Conservation (phyloP, 2,329 filamentous ascomycete species). For the Pyrenochaeta sp. region DNA sequence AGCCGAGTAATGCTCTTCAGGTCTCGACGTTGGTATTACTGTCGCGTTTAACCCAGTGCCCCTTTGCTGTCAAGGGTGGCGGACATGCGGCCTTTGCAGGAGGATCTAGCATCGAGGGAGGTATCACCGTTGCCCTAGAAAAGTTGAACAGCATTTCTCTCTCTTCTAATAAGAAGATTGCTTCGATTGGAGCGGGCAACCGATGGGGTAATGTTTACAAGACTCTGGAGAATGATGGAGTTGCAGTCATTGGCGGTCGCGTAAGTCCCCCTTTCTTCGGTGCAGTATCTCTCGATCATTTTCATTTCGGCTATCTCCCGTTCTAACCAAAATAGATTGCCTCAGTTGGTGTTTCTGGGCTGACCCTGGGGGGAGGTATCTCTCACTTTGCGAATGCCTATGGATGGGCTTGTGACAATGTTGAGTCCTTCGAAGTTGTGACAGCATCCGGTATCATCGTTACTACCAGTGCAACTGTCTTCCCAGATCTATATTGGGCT, state of each 20-base stretch:
- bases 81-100: slow-evolving; percentile 37
- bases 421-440: slow-evolving; percentile 42
- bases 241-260: slow-evolving; percentile 42
- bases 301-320: slow-evolving; percentile 3
- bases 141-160: slow-evolving; percentile 31
- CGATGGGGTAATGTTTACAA: slow-evolving; percentile 46
- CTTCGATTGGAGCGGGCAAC: slow-evolving; percentile 40
- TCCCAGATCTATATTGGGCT: slow-evolving; percentile 49
- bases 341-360: slow-evolving; percentile 21
- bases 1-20: slow-evolving; percentile 24
- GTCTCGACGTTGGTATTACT: slow-evolving; percentile 30
- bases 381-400: slow-evolving; percentile 30
- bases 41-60: slow-evolving; percentile 34
- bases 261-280: slow-evolving; percentile 34
- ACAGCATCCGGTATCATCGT: slow-evolving; percentile 25
- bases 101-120: slow-evolving; percentile 39
- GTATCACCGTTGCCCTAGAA: slow-evolving; percentile 40
- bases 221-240: slow-evolving; percentile 32
- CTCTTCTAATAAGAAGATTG: slow-evolving; percentile 27
- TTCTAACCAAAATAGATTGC: too few relatives aligned
- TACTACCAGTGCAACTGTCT: slow-evolving; percentile 25
- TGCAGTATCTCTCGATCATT: too few relatives aligned
- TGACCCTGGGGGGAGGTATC: slow-evolving; percentile 33
- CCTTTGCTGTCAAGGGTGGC: slow-evolving; percentile 52
- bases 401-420: slow-evolving; percentile 41